Percentiles rank a stretch among this genome's conserved stretches.
These are phyloP conservation scores for Aspergillus pseudonomiae DNA, from an alignment of 2,329 filamentous ascomycete species.

Conservation along the genomic window DNA sequence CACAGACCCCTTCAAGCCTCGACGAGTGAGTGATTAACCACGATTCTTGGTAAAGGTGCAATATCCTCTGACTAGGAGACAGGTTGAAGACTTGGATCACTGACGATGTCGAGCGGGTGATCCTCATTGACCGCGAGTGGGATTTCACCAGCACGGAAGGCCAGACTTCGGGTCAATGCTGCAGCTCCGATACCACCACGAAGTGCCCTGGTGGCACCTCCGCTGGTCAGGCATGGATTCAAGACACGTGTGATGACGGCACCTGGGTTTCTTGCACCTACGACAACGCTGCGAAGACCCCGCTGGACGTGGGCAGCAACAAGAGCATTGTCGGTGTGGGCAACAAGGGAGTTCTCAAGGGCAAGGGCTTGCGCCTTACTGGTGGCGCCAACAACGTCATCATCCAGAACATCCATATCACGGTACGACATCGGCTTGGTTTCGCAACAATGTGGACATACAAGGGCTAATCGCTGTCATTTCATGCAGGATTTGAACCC, in stretches of 20 bases:
- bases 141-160: constrained; percentile 19
- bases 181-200: constrained; percentile 10
- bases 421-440: background rate
- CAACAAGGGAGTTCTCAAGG: constrained; percentile 56
- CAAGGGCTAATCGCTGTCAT: background rate
- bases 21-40: background rate
- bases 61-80: background rate
- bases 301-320: constrained; percentile 58
- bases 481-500: constrained; percentile 54
- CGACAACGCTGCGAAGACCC: constrained; percentile 55
- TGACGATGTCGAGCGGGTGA: constrained; percentile 11
- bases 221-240: constrained; percentile 15
- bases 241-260: constrained; percentile 9
- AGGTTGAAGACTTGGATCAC: constrained; percentile 16
- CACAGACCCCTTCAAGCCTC: background rate
- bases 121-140: constrained; percentile 19
- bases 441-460: background rate
- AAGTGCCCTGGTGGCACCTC: constrained; percentile 15
- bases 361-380: constrained; percentile 57
- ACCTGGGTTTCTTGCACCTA: constrained; percentile 44
- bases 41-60: no score
- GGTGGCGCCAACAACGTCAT: constrained; percentile 57
- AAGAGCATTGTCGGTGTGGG: constrained; percentile 61
- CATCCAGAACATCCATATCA: constrained; percentile 46
- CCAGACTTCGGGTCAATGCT: constrained; percentile 47